Conservation (phyloP, 2,329 filamentous ascomycete species). For the Trichophyton verrucosum region DNA sequence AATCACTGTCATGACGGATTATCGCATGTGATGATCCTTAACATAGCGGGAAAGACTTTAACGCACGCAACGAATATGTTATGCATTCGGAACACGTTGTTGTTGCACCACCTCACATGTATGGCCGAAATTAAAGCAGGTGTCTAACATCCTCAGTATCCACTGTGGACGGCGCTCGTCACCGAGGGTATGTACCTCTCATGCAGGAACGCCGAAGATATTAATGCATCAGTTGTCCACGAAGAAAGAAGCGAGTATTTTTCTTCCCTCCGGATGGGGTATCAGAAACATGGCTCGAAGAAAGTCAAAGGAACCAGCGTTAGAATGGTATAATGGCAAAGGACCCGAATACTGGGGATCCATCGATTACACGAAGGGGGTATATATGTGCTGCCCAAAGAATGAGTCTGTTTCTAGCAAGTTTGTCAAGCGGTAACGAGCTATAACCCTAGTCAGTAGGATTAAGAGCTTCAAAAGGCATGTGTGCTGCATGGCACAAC, state of each 20-base stretch:
- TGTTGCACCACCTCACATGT: slow-evolving; percentile 2
- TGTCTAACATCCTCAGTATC: not conserved
- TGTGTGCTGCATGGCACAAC: not conserved
- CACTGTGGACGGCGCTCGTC: not conserved
- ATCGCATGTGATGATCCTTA: not conserved
- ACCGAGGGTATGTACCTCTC: not conserved
- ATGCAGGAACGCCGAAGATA: not conserved
- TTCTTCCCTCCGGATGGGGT: too few species aligned
- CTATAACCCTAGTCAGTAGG: not conserved
- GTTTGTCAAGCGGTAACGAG: slow-evolving; percentile 1
- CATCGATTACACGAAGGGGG: not conserved
- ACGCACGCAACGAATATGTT: not conserved
- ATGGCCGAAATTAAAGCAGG: not conserved
- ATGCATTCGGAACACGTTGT: slow-evolving; percentile 3
- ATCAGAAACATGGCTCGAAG: too few species aligned
- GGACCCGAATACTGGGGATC: not conserved
- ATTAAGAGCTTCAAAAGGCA: not conserved
- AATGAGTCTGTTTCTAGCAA: not conserved
- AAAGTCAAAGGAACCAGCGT: not conserved
- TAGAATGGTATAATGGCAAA: not conserved
- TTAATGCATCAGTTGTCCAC: not conserved
- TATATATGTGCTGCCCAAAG: not conserved
- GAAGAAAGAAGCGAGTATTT: not conserved
- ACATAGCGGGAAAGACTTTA: not conserved
- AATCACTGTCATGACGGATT: not conserved